Conservation (phyloP, 148 eudicot genomes). For the Dianthus caryophyllus region DNA sequence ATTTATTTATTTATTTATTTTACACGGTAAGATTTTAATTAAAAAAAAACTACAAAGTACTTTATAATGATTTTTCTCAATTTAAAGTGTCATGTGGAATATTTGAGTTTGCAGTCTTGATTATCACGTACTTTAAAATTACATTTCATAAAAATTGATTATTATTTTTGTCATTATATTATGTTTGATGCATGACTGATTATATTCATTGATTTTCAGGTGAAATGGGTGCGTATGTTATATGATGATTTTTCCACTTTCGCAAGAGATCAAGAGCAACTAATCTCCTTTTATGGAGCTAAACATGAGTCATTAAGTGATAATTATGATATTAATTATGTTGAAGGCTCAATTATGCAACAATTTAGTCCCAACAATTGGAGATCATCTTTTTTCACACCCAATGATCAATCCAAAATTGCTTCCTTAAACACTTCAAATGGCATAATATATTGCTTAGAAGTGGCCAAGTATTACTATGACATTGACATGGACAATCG, state of each 20-base stretch:
- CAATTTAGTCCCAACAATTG: slow-evolving; percentile 59
- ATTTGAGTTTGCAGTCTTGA: too few species aligned
- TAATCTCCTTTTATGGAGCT: slow-evolving; percentile 46
- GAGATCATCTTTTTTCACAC: slow-evolving; percentile 81
- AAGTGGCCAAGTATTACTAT: slow-evolving; percentile 61
- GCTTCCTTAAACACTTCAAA: slow-evolving; percentile 34
- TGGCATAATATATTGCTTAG: slow-evolving; percentile 66
- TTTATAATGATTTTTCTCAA: too few species aligned
- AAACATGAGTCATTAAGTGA: slow-evolving; percentile 14
- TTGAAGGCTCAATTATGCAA: slow-evolving; percentile 66
- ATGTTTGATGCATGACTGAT: too few species aligned
- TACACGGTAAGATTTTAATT: too few species aligned
- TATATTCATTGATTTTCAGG: too few species aligned
- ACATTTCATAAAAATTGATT: too few species aligned
- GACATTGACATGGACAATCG: slow-evolving; percentile 9
- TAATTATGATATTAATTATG: slow-evolving; percentile 46
- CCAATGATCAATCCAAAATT: slow-evolving; percentile 41
- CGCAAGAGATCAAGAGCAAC: slow-evolving; percentile 73
- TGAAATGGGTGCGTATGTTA: slow-evolving; percentile 78
- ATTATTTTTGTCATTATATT: too few species aligned
- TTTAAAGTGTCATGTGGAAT: too few species aligned
- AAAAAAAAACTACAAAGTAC: too few species aligned
- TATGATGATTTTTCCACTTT: slow-evolving; percentile 59
- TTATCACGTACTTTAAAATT: too few species aligned
- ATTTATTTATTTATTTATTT: too few species aligned